Percentiles rank a stretch among this genome's conserved stretches.
Evolutionary conservation across 2,329 filamentous ascomycete genomes (phyloP).

Genomic region (Neonectria hederae): DNA sequence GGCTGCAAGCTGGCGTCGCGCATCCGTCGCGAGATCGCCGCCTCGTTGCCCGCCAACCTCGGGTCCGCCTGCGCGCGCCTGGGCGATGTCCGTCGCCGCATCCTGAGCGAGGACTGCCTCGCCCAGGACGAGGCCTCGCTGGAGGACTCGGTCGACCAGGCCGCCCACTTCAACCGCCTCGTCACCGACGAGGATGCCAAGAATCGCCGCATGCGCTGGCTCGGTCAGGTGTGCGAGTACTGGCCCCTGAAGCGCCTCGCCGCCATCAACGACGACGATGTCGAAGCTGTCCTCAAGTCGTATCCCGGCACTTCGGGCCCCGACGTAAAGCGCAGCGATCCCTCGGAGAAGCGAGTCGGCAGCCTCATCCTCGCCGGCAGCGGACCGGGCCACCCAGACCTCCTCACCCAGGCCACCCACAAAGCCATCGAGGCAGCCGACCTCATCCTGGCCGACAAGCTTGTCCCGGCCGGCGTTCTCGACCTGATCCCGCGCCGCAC

Average conservation of each 20-base stretch:
- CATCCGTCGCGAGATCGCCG: constrained; percentile 87
- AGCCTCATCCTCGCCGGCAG: constrained; percentile 89
- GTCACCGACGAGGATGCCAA: constrained; percentile 79
- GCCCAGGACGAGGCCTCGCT: constrained; percentile 62
- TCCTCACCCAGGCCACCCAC: constrained; percentile 84
- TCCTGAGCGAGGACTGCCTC: constrained; percentile 75
- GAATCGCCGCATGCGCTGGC: constrained; percentile 87
- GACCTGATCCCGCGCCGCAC: constrained; percentile 91
- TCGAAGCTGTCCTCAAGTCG: constrained; percentile 77
- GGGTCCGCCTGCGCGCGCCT: constrained; percentile 81
- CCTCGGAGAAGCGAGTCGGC: constrained; percentile 57
- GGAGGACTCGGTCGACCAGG: constrained; percentile 77
- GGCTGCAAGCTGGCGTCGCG: constrained; percentile 93
- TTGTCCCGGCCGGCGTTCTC: constrained; percentile 84
- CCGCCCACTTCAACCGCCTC: constrained; percentile 84
- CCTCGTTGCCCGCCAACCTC: constrained; percentile 78
- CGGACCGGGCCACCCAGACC: constrained; percentile 90
- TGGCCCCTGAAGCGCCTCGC: constrained; percentile 91
- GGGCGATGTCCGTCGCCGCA: constrained; percentile 74
- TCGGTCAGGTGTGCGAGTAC: constrained; percentile 97
- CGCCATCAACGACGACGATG: constrained; percentile 80
- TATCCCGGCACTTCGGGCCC: constrained; percentile 60
- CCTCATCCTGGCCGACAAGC: constrained; percentile 85
- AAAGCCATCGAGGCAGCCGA: constrained; percentile 80
- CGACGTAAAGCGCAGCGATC: constrained; percentile 36